phyloP scores from a whole-genome alignment of 345 rosid genomes.

The Rhodamnia argentea region DNA sequence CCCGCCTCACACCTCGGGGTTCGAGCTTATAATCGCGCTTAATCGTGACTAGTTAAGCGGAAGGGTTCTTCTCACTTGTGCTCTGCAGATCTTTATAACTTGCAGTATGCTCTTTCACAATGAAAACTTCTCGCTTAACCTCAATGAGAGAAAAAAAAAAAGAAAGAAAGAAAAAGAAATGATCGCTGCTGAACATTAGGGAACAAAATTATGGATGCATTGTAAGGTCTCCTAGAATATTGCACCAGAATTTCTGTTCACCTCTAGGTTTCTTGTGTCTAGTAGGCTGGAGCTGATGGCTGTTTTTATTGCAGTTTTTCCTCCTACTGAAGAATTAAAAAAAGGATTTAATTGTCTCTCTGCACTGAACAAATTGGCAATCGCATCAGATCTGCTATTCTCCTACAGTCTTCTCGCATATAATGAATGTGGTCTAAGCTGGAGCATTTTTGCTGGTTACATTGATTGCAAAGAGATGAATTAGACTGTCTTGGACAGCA shows the following conservation, averaged over 20 bases:
- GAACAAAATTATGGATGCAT: neutral
- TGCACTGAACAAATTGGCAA: neutral
- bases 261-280: neutral
- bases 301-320: neutral
- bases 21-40: neutral
- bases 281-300: neutral
- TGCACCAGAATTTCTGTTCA: neutral
- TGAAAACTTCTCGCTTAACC: neutral
- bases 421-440: neutral
- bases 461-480: neutral
- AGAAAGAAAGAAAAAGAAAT: neutral
- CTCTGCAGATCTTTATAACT: neutral
- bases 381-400: neutral
- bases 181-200: neutral
- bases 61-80: neutral
- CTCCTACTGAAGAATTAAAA: neutral
- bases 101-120: neutral
- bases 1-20: neutral
- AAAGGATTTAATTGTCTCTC: neutral
- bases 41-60: neutral
- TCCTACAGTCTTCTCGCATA: neutral
- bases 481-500: neutral
- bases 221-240: neutral
- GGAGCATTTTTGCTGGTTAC: neutral
- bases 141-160: neutral